Evolutionary conservation across 2,329 filamentous ascomycete species (phyloP).

Genomic region (Didymella sp.): DNA sequence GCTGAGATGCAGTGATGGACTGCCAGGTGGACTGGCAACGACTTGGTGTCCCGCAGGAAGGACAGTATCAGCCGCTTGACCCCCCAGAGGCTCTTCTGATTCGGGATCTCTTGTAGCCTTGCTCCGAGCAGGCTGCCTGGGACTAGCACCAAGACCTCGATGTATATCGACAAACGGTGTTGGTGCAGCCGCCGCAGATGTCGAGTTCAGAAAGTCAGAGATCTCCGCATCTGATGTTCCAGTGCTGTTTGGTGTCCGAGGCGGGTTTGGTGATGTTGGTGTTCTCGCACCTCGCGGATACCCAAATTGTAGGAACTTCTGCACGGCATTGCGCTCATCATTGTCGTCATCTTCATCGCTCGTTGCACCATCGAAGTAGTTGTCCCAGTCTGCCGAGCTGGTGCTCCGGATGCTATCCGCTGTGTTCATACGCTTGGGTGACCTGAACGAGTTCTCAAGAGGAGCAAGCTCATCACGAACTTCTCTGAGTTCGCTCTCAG

Average conservation of each 20-base stretch:
- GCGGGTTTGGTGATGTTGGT: slow-evolving; percentile 21
- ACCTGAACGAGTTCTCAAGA: slow-evolving; percentile 35
- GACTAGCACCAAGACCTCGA: slow-evolving; percentile 48
- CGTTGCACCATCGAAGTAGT: slow-evolving; percentile 57
- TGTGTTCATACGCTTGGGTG: slow-evolving; percentile 34
- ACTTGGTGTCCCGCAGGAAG: slow-evolving; percentile 25
- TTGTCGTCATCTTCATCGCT: slow-evolving; percentile 56
- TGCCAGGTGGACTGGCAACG: slow-evolving; percentile 27
- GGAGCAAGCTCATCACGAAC: slow-evolving; percentile 52
- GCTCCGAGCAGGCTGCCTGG: slow-evolving; percentile 16
- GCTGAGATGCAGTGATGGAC: slow-evolving; percentile 35
- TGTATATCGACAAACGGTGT: slow-evolving; percentile 44
- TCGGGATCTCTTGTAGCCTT: slow-evolving; percentile 38
- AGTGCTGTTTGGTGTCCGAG: slow-evolving; percentile 28
- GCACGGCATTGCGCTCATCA: slow-evolving; percentile 48
- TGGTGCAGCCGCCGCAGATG: slow-evolving; percentile 9
- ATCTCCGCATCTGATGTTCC: slow-evolving; percentile 53
- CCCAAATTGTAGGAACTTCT: slow-evolving; percentile 46
- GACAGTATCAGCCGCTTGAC: slow-evolving; percentile 11
- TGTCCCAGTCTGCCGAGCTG: slow-evolving; percentile 58
- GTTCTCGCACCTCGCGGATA: slow-evolving; percentile 27
- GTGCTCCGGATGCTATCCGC: slow-evolving; percentile 43
- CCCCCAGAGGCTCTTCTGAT: slow-evolving; percentile 38
- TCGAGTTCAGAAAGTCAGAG: slow-evolving; percentile 44
- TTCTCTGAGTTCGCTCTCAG: slow-evolving; percentile 58